Base-by-base conservation (phyloP, 805 yeast genomes). In the Pichia gijzeniarum region DNA sequence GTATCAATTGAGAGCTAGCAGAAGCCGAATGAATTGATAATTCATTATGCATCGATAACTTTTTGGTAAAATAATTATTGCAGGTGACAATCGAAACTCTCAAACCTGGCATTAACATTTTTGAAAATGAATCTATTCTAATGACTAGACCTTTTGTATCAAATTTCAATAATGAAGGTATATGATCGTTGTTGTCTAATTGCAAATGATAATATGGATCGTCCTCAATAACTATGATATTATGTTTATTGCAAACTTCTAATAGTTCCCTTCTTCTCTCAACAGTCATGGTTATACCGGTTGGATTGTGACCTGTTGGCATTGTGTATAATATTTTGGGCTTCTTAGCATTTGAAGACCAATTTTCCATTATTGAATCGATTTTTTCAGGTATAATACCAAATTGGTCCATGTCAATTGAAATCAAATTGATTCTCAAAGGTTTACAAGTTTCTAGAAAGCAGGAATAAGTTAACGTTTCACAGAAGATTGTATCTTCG, bases 221-320 rank as follows among this genome's bases (percentile, higher is more conserved):
- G 61, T 86, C 95, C 64, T 87, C 95, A 44, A 85, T 63, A 46
- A 86, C 79, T 28, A 87, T 58, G 45, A 86, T 60, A 62, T 85
- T 84, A 61, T 80, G 84, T 60, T 80, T 77, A 55, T 73, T 74
- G 44, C 85, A 80, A 40, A 86, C 57, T 32, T 70, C 68, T 58
- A 83, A 81, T 47, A 86, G 69, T 38, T 70, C 70, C 47, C 64
- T 58, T 61, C 88, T 76, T 55, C 88, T 71, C 51, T 74, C 77
- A 5, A 60, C 55, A 30, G 80, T 68, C 61, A 83, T 76, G 4
- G 83, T 76, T 16, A 81, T 72, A 7, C 95, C 95, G 14, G 89
- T 80, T 41, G 95, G 95, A 66, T 87, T 86, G 62, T 87, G 95
- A 38, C 95, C 95, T 12, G 88, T 79, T 35, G 85, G 79, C 60